A percentile compares a stretch with the other conserved stretches of the same genome.
Conservation (phyloP, 108 stramenopile species). For the Cyclotella distinguenda region DNA sequence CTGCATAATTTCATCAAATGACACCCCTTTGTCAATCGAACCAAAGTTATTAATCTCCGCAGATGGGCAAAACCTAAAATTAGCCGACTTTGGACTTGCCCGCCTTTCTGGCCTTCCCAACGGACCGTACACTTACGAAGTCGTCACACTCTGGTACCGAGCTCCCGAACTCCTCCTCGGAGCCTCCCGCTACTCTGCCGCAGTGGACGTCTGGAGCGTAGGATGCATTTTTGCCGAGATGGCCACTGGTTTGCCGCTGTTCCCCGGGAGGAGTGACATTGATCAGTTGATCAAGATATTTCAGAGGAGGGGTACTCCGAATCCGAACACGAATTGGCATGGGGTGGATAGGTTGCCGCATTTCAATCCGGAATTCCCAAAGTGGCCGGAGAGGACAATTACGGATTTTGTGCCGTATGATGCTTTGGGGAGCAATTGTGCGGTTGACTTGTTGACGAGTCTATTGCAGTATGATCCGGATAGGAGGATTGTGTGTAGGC, state of each 20-base stretch:
- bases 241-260: conserved; percentile 87
- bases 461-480: conserved; percentile 88
- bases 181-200: conserved; percentile 80
- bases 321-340: conserved; percentile 78
- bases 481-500: conserved; percentile 80
- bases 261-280: conserved; percentile 83
- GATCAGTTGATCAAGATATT: conserved; percentile 92
- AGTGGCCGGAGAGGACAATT: conserved; percentile 81
- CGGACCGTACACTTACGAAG: conserved; percentile 86
- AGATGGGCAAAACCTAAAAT: conserved; percentile 84
- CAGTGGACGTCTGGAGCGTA: conserved; percentile 95
- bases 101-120: conserved; percentile 83
- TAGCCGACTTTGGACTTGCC: conserved; percentile 97
- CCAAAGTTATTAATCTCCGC: conserved; percentile 68
- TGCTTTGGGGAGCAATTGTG: conserved; percentile 61
- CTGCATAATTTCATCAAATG: too few species aligned
- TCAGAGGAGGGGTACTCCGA: conserved; percentile 91
- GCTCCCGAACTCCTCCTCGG: conserved; percentile 96
- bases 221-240: conserved; percentile 99
- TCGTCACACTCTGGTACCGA: conserved; percentile 98
- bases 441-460: conserved; percentile 74
- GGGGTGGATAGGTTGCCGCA: conserved; percentile 86
- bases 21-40: neutral
- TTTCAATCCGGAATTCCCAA: conserved; percentile 90
- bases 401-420: conserved; percentile 80